Conservation (phyloP, 441 rosid genomes). For the Gossypium aridum region DNA sequence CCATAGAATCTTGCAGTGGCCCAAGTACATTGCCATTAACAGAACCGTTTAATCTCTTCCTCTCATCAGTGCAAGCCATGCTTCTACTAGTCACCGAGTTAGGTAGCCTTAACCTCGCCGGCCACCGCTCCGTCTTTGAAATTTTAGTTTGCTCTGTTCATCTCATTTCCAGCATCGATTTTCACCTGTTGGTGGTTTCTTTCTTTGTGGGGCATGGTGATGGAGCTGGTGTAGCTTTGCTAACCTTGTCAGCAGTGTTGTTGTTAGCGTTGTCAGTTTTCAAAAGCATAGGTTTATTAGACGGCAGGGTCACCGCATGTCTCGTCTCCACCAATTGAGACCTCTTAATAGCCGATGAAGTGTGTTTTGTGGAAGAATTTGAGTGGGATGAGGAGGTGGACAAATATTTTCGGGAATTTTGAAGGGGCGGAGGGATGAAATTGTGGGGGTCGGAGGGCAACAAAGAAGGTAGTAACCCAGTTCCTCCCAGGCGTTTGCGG, state of each 20-base stretch:
- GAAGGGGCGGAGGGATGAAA: conserved; percentile 44
- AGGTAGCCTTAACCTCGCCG: conserved; percentile 52
- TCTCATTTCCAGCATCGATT: conserved; percentile 23
- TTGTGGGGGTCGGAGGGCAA: conserved; percentile 57
- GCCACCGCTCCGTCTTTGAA: conserved; percentile 61
- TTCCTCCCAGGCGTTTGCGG: conserved; percentile 23
- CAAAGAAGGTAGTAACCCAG: conserved; percentile 32
- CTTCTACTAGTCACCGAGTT: conserved; percentile 48
- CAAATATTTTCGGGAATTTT: conserved; percentile 46
- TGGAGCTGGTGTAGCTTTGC: conserved; percentile 59
- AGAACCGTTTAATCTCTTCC: conserved; percentile 45
- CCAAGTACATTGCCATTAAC: conserved; percentile 39
- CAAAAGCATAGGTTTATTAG: conserved; percentile 27
- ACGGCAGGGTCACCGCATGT: conserved; percentile 37
- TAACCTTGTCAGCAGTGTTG: conserved; percentile 6
- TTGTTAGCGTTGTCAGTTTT: conserved; percentile 14
- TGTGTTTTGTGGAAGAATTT: conserved; percentile 16
- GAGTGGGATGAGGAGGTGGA: conserved; percentile 22
- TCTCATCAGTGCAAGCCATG: conserved; percentile 44
- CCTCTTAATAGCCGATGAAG: conserved; percentile 41
- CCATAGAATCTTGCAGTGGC: conserved; percentile 43
- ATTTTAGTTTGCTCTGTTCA: conserved; percentile 48
- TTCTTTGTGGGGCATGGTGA: conserved; percentile 41
- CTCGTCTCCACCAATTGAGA: conserved; percentile 65
- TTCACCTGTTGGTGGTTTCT: conserved; percentile 72